These are phyloP conservation scores for Punica granatum DNA, from an alignment of 345 rosid species.

Conservation along the genomic window DNA sequence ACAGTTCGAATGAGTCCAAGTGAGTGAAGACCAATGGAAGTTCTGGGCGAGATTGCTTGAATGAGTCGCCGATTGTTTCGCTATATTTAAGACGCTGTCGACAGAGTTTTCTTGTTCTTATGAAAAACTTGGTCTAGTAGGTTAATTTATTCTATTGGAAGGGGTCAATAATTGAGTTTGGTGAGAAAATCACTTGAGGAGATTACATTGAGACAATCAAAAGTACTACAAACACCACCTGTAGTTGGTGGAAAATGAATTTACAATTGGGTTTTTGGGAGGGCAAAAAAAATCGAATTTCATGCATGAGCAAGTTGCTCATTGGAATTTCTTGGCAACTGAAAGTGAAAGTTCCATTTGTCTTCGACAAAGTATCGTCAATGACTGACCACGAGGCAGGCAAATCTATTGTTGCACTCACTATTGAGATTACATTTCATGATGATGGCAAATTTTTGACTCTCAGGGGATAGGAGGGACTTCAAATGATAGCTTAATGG, in stretches of 20 bases:
- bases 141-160: background rate
- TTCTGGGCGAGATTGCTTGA: background rate
- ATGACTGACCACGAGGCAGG: too few species aligned
- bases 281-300: background rate
- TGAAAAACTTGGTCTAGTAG: background rate
- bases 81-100: background rate
- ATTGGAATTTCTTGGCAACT: background rate
- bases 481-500: too few species aligned
- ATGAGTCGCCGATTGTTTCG: background rate
- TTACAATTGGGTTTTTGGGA: too few species aligned
- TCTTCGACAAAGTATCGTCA: too few species aligned
- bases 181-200: background rate
- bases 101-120: background rate
- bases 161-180: background rate
- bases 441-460: too few species aligned
- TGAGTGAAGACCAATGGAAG: background rate
- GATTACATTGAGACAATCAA: background rate
- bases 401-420: too few species aligned
- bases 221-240: background rate
- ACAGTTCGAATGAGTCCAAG: slow-evolving; percentile 24
- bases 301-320: background rate
- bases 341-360: background rate
- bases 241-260: background rate
- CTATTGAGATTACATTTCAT: too few species aligned
- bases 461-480: too few species aligned